phyloP scores from a whole-genome alignment of 73 alveolate genomes.

The Tetrahymena borealis region DNA sequence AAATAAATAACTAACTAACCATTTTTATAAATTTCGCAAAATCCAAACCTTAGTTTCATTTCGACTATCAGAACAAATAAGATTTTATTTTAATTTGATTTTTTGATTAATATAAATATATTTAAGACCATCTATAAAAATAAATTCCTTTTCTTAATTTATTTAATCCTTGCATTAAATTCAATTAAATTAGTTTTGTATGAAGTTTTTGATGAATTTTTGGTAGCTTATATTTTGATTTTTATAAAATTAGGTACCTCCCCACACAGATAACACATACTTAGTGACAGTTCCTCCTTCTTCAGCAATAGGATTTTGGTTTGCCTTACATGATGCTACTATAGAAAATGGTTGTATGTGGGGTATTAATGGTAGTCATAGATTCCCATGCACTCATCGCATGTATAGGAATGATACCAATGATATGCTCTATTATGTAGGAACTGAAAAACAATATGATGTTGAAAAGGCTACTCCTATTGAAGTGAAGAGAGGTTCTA shows the following conservation, averaged over 20 bases:
- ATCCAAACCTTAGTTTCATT: too few species aligned
- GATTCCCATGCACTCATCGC: slow-evolving; percentile 7
- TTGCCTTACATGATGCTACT: slow-evolving; percentile 66
- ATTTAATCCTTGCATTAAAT: too few species aligned
- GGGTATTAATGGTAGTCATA: slow-evolving; percentile 65
- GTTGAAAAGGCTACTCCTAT: slow-evolving; percentile 53
- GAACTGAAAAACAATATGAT: slow-evolving; percentile 22
- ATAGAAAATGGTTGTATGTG: slow-evolving; percentile 61
- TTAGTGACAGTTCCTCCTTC: slow-evolving; percentile 48
- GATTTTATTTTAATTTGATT: too few species aligned
- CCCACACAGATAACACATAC: slow-evolving; percentile 62
- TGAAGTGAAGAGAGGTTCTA: slow-evolving; percentile 62
- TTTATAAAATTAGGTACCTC: slow-evolving; percentile 24
- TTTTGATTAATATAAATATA: too few species aligned
- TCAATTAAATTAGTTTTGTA: too few species aligned
- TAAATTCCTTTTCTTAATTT: too few species aligned
- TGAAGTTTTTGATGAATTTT: too few species aligned
- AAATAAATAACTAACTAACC: too few species aligned
- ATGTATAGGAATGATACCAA: slow-evolving; percentile 6
- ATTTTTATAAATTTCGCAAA: too few species aligned
- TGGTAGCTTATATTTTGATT: too few species aligned
- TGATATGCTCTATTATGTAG: slow-evolving; percentile 5
- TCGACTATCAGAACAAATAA: too few species aligned
- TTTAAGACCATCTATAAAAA: too few species aligned
- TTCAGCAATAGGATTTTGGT: slow-evolving; percentile 63